Conservation (phyloP, 345 rosid genomes). For the Aegle marmelos region DNA sequence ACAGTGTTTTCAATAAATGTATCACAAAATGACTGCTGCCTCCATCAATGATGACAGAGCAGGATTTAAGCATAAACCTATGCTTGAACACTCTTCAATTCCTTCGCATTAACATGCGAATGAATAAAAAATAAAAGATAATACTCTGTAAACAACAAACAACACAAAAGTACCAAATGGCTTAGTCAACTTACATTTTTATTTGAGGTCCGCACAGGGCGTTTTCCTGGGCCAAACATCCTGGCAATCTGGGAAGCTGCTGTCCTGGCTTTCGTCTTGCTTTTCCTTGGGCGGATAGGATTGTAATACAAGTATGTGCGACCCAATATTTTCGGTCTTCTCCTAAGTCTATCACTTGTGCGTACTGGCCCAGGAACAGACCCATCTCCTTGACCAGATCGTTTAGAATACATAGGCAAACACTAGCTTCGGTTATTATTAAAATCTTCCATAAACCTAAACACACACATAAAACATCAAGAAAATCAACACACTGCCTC, state of each 20-base stretch:
- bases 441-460: slow-evolving; percentile 47
- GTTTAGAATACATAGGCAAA: slow-evolving; percentile 75
- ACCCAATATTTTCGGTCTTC: slow-evolving; percentile 69
- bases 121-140: background rate
- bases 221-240: slow-evolving; percentile 68
- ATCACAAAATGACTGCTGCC: background rate
- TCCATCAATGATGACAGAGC: background rate
- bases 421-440: slow-evolving; percentile 33
- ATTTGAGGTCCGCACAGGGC: slow-evolving; percentile 48
- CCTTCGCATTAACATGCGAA: background rate
- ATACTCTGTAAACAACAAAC: background rate
- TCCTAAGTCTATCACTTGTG: slow-evolving; percentile 87
- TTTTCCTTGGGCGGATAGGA: slow-evolving; percentile 64
- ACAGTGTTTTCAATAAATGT: background rate
- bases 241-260: slow-evolving; percentile 93
- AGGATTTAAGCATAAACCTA: background rate
- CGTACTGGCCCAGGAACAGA: slow-evolving; percentile 82
- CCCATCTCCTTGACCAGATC: slow-evolving; percentile 85
- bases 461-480: background rate
- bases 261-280: slow-evolving; percentile 81
- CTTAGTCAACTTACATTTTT: slow-evolving; percentile 43
- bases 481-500: slow-evolving; percentile 2
- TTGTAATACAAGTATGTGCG: slow-evolving; percentile 66
- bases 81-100: background rate
- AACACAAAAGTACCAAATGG: background rate